These are phyloP conservation scores for Fraxinus greggii DNA, from an alignment of 305 asterid genomes.

Conservation along the genomic window DNA sequence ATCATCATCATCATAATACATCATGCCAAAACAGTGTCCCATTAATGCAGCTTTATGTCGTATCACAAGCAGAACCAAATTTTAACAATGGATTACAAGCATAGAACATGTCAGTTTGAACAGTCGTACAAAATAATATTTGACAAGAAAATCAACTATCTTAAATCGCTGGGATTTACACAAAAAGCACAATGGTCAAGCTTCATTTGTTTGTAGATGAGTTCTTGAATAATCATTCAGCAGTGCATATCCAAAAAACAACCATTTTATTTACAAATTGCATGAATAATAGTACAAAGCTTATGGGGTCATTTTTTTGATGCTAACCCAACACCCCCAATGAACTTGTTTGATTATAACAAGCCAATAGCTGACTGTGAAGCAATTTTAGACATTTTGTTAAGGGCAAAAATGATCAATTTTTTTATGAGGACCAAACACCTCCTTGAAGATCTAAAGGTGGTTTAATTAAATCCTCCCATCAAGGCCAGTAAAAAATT, in stretches of 20 bases:
- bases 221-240: neutral
- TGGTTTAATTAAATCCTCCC: neutral
- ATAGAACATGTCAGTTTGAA: neutral
- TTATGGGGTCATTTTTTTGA: neutral
- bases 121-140: neutral
- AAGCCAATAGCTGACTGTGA: neutral
- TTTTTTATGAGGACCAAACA: neutral
- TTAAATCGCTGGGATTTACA: neutral
- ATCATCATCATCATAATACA: neutral
- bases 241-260: neutral
- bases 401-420: neutral
- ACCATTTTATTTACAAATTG: neutral
- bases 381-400: neutral
- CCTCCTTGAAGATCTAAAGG: neutral
- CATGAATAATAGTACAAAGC: neutral
- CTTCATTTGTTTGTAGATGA: neutral
- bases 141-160: neutral
- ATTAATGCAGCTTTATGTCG: neutral
- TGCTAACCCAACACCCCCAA: neutral
- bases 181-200: neutral
- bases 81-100: neutral
- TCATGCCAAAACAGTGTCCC: neutral
- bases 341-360: neutral
- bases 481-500: neutral
- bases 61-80: neutral